phyloP scores from a whole-genome alignment of 352 stramenopile species.

The Phytopythium aichiense region DNA sequence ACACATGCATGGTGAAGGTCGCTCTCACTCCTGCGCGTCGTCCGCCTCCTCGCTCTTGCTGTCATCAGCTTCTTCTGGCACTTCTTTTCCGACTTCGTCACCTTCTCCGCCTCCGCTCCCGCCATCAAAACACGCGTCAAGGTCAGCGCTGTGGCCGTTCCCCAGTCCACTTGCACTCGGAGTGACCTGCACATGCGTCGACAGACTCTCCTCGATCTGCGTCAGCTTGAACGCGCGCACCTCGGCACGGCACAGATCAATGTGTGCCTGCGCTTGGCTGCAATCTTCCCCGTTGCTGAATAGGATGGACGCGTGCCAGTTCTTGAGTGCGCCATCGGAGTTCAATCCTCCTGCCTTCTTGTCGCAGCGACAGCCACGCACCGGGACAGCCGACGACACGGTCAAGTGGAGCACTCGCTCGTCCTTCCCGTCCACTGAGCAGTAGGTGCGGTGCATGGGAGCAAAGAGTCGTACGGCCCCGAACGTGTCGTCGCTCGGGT shows the following conservation, averaged over 20 bases:
- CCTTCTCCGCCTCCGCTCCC: not conserved
- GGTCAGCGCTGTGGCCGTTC: conserved; percentile 1
- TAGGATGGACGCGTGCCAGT: conserved; percentile 63
- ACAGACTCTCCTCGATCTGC: conserved; percentile 70
- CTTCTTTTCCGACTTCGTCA: not conserved
- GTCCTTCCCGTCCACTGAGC: conserved; percentile 61
- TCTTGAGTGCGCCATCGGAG: conserved; percentile 22
- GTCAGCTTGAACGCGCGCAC: conserved; percentile 78
- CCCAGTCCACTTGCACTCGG: not conserved
- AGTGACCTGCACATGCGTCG: conserved; percentile 53
- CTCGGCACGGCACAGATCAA: conserved; percentile 68
- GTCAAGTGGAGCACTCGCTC: conserved; percentile 68
- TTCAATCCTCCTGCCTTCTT: conserved; percentile 35
- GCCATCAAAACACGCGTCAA: not conserved
- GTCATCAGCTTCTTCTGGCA: not conserved
- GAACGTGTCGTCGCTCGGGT: conserved; percentile 26
- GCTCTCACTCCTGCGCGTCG: not conserved
- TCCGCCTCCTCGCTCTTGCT: not conserved
- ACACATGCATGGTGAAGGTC: not conserved
- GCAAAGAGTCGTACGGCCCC: conserved; percentile 59
- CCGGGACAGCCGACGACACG: conserved; percentile 46
- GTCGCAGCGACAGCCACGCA: conserved; percentile 59
- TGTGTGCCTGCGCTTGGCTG: conserved; percentile 58
- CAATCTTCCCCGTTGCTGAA: conserved; percentile 63
- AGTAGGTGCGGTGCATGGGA: conserved; percentile 70